These are phyloP conservation scores for Flaveria floridana DNA, from an alignment of 140 eudicot species.

Conservation along the genomic window DNA sequence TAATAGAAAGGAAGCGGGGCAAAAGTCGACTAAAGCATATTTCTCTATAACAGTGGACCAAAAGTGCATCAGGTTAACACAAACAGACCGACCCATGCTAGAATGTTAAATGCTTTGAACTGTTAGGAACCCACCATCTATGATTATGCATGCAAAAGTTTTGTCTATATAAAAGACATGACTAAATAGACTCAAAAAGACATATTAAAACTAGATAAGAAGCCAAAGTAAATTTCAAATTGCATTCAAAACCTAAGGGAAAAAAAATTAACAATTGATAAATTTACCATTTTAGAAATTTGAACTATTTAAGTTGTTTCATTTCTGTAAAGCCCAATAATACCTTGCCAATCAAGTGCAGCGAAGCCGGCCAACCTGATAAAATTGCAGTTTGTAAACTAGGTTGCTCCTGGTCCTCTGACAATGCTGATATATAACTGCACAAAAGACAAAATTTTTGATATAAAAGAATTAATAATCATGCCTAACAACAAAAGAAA, in stretches of 20 bases:
- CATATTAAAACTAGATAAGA: background rate
- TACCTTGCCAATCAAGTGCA: conserved; percentile 99
- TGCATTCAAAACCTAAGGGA: background rate
- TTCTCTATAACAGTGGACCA: background rate
- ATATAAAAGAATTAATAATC: conserved; percentile 10
- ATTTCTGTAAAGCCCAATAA: background rate
- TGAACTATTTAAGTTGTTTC: background rate
- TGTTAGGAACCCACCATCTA: background rate
- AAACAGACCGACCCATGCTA: background rate
- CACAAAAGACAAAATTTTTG: conserved; percentile 4
- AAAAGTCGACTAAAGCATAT: background rate
- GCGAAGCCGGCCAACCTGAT: conserved; percentile 94
- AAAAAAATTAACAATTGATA: background rate
- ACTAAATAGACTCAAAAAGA: background rate
- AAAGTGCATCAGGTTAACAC: background rate
- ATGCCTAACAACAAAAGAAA: background rate
- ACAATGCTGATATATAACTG: conserved; percentile 85
- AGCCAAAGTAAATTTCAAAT: background rate
- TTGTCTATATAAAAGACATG: background rate
- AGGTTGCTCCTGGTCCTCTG: conserved; percentile 54
- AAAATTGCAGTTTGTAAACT: conserved; percentile 64
- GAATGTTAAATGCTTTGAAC: background rate
- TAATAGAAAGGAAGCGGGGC: background rate
- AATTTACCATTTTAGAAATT: background rate
- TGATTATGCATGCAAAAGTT: background rate